Percentiles rank a stretch among this genome's conserved stretches.
These are phyloP conservation scores for Colletotrichum salicis DNA, from an alignment of 2,329 filamentous ascomycete genomes.

Conservation along the genomic window DNA sequence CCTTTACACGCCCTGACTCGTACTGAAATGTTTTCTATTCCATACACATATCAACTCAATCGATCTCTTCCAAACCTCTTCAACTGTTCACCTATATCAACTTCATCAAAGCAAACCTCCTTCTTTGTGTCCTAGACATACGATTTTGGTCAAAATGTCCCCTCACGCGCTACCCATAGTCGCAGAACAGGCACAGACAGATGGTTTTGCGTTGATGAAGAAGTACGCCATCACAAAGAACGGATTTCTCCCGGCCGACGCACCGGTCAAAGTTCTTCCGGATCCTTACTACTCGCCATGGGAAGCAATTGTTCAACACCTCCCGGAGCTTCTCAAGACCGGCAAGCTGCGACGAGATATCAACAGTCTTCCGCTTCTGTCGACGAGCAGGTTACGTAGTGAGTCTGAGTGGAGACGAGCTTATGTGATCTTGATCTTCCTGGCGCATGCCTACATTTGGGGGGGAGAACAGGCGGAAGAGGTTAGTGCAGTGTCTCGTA, in stretches of 20 bases:
- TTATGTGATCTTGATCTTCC: conserved; percentile 81
- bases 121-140: neutral
- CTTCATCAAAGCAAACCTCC: neutral
- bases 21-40: neutral
- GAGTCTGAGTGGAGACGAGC: conserved; percentile 84
- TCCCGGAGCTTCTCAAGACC: conserved; percentile 74
- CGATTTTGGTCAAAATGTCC: conserved; percentile 48
- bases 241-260: conserved; percentile 80
- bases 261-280: conserved; percentile 73
- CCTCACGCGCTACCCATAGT: conserved; percentile 50
- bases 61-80: neutral
- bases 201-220: conserved; percentile 38
- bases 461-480: conserved; percentile 80
- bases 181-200: conserved; percentile 24
- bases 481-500: conserved; percentile 53
- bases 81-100: neutral
- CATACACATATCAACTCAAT: neutral
- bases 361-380: conserved; percentile 74
- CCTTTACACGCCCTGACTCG: conserved; percentile 16
- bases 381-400: conserved; percentile 69
- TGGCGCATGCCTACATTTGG: conserved; percentile 91
- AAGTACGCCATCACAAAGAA: conserved; percentile 59
- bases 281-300: conserved; percentile 82
- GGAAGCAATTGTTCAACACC: conserved; percentile 76
- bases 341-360: conserved; percentile 72